Evolutionary conservation across 2,329 filamentous ascomycete species (phyloP), one percentile per base, ranked within the genome.

Genomic region (Fusarium sterilihyphosum): DNA sequence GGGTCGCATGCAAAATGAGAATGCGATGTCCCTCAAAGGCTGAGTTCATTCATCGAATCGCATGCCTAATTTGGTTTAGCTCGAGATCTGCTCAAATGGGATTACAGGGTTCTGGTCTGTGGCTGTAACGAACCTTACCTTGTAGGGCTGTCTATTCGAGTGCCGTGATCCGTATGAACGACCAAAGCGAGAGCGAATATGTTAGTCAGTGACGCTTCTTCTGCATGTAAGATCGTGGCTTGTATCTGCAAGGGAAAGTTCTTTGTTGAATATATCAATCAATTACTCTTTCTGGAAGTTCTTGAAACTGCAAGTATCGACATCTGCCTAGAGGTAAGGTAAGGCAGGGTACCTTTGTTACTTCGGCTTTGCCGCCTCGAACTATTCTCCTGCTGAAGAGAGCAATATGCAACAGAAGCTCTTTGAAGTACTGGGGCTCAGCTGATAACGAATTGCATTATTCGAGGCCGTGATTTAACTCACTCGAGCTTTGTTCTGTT

Each of bases 121-220:
- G 67, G 59, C 66, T 65, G 59, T 59, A 65, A 65, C 60, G 24
- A 44, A 46, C 67, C 53, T 71, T 46, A 58, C 67, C 67, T 60
- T 49, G 41, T 75, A 74, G 72, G 72, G 72, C 72, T 74, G 68
- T 57, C 54, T 18, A 64, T 63, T 60, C 54, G 56, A 64, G 50
- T 72, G 68, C 69, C 68, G 52, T 41, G 33, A 56, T 67, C 59
- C 69, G 58, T 41, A 33, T 65, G 20, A 47, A 65, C 41, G 44
- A 29, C n/a, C 14, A 47, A 38, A 68, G 20, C 46, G 47, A 68
- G 35, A 37, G 41, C 65, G 64, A 54, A 52, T 37, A 52, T 52
- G 43, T 20, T 18, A 20, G 22, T 20, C 26, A 29, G 33, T 47
- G 41, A 47, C 41, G 26, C 26, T 40, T 54, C 22, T 6, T 17